Conservation (phyloP, 1,284 basidiomycete genomes). For the Rhizoctonia solani region DNA sequence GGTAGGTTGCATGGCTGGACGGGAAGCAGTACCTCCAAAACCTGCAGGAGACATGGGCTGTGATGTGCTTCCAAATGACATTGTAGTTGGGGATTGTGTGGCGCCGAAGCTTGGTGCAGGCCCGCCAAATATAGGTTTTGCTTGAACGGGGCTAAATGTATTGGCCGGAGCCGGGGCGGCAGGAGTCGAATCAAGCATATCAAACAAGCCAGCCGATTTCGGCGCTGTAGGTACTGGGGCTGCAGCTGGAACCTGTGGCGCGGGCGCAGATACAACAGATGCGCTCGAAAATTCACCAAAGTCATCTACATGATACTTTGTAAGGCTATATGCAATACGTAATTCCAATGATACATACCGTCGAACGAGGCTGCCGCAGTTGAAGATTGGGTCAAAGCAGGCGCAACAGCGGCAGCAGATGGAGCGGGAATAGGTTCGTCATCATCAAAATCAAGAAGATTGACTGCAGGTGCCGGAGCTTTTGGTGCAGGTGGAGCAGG, state of each 20-base stretch:
- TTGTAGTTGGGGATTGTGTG: conserved; percentile 14
- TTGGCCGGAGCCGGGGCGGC: conserved; percentile 22
- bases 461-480: conserved; percentile 60
- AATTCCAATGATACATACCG: conserved; percentile 47
- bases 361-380: conserved; percentile 54
- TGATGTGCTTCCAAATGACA: conserved; percentile 22
- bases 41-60: conserved; percentile 24
- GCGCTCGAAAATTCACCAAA: conserved; percentile 92
- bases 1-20: conserved; percentile 23
- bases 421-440: conserved; percentile 54
- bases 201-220: conserved; percentile 50
- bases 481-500: conserved; percentile 50
- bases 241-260: conserved; percentile 44
- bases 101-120: conserved; percentile 11
- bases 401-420: too few relatives aligned
- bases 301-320: conserved; percentile 63
- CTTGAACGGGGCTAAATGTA: conserved; percentile 11
- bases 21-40: conserved; percentile 10
- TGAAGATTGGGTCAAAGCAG: conserved; percentile 55
- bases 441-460: conserved; percentile 79
- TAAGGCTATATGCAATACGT: neutral
- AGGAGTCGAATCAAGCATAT: conserved; percentile 50
- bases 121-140: conserved; percentile 18
- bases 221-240: conserved; percentile 43
- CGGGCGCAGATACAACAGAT: conserved; percentile 57